Evolutionary conservation across 2,329 filamentous ascomycete genomes (phyloP).

Genomic region (Arthrobotrys megalospora): DNA sequence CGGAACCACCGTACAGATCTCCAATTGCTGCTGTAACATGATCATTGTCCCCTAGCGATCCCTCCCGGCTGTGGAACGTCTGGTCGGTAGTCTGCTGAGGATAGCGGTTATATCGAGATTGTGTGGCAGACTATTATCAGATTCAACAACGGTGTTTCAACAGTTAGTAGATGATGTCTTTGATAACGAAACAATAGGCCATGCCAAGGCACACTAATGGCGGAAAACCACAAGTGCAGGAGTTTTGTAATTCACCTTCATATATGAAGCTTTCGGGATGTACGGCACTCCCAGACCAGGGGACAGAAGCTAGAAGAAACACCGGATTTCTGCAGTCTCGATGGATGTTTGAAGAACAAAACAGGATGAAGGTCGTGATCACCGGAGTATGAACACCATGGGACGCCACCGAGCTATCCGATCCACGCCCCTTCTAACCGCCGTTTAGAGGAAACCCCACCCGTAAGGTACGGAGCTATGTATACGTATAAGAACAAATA

Average conservation of each 20-base stretch:
- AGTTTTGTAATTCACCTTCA: constrained; percentile 50
- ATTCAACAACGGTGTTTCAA: constrained; percentile 53
- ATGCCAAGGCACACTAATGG: constrained; percentile 11
- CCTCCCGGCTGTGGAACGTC: constrained; percentile 55
- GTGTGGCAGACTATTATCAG: constrained; percentile 62
- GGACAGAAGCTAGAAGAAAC: constrained; percentile 33
- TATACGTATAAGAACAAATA: neutral
- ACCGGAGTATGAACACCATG: constrained; percentile 56
- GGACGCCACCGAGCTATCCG: constrained; percentile 49
- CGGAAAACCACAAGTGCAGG: constrained; percentile 26
- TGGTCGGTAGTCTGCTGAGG: constrained; percentile 62
- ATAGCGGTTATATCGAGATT: constrained; percentile 64
- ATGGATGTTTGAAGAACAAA: constrained; percentile 13
- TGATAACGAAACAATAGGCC: constrained; percentile 11
- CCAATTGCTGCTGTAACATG: constrained; percentile 96
- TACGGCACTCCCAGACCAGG: constrained; percentile 59
- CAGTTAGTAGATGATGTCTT: constrained; percentile 5
- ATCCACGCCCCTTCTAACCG: constrained; percentile 24
- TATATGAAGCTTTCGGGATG: constrained; percentile 60
- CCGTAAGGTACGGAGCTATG: constrained; percentile 31
- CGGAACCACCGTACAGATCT: constrained; percentile 81
- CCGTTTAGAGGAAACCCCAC: constrained; percentile 42
- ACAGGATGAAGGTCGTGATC: constrained; percentile 35
- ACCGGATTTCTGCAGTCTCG: constrained; percentile 33
- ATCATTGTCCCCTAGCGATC: constrained; percentile 86